These are phyloP conservation scores for Chaetomium cochliodes DNA, from an alignment of 495 filamentous ascomycete species.

Conservation along the genomic window DNA sequence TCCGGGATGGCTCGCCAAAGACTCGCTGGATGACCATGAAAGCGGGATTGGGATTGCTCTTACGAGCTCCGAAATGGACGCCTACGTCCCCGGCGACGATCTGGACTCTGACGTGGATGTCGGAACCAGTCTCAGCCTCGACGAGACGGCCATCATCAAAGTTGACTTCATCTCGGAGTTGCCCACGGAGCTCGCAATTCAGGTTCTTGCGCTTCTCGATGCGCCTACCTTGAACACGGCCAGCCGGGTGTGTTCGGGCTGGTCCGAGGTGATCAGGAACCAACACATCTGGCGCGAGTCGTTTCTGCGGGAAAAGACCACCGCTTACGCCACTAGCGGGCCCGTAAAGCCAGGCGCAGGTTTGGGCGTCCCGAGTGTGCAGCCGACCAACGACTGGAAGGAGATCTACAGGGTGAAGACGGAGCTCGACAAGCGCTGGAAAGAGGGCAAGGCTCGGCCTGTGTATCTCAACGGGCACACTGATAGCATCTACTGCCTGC, in stretches of 20 bases:
- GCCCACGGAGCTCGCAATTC: constrained; percentile 69
- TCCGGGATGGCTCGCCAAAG: constrained; percentile 37
- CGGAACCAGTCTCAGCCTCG: constrained; percentile 41
- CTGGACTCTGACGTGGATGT: constrained; percentile 38
- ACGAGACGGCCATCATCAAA: constrained; percentile 39
- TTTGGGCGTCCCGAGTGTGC: constrained; percentile 49
- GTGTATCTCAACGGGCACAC: constrained; percentile 89
- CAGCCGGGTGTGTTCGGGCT: constrained; percentile 61
- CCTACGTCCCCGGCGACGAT: constrained; percentile 33
- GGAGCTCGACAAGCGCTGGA: constrained; percentile 76
- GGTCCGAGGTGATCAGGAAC: constrained; percentile 61
- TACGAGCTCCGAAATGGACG: constrained; percentile 49
- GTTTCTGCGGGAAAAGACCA: constrained; percentile 65
- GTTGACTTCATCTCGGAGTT: constrained; percentile 66
- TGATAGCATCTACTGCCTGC: constrained; percentile 95
- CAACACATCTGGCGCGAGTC: constrained; percentile 75
- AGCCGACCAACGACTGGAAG: constrained; percentile 71
- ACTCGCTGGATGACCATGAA: constrained; percentile 61
- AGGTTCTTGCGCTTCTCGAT: constrained; percentile 69
- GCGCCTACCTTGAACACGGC: constrained; percentile 60
- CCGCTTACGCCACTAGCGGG: constrained; percentile 52
- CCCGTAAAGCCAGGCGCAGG: constrained; percentile 47
- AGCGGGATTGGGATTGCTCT: constrained; percentile 80
- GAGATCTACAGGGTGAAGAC: constrained; percentile 73
- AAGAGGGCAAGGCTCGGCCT: constrained; percentile 67